Base-by-base conservation (phyloP, 2,329 filamentous ascomycete species). In the Fusarium torulosum region DNA sequence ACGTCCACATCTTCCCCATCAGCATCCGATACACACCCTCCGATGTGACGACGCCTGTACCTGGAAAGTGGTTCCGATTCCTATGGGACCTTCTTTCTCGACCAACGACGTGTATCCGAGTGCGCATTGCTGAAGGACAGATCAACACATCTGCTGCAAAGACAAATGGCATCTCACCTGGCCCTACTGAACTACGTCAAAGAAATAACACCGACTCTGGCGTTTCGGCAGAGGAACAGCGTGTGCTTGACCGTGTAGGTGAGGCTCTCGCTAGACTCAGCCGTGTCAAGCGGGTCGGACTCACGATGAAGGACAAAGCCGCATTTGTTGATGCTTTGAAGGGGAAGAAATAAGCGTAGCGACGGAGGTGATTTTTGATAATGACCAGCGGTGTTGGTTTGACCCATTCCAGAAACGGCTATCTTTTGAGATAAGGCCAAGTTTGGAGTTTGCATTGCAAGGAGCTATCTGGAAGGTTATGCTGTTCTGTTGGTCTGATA, bases 41-140 rank as follows among this genome's bases (percentile, higher is more conserved):
- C 6, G 94, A 98, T 76, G 90, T 98, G 59, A 97, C 95, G 0
- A 97, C 96, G 0, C 95, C 96, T 0, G 82, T 99, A 0, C 94
- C 96, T 0, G 89, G 90, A 14, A 85, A 85, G 27, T 94, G 92
- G 78, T 51, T 86, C 7, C 81, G 81, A 3, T 97, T 97, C 77
- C 75, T 97, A 10, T 99, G 94, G 94, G 91, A 90, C 53, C 83
- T 98, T 10, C 88, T 97, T 33, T 92, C 91, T 42, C 88, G 90
- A 46, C 92, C 94, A 1, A 96, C 92, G 2, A 96, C 97, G 69
- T 94, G 90, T 73, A 95, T 99, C 72, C 89, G 94, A 23, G 95
- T 98, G 14, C 88, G 96, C 49, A 94, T 99, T 55, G 96, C 94
- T 1, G 92, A 95, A 74, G 87, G 86, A 1, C 86, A 94, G 47